A percentile compares a stretch with the other conserved stretches of the same genome.
Conservation (phyloP, 1,284 basidiomycete species). For the Puccinia polysora region DNA sequence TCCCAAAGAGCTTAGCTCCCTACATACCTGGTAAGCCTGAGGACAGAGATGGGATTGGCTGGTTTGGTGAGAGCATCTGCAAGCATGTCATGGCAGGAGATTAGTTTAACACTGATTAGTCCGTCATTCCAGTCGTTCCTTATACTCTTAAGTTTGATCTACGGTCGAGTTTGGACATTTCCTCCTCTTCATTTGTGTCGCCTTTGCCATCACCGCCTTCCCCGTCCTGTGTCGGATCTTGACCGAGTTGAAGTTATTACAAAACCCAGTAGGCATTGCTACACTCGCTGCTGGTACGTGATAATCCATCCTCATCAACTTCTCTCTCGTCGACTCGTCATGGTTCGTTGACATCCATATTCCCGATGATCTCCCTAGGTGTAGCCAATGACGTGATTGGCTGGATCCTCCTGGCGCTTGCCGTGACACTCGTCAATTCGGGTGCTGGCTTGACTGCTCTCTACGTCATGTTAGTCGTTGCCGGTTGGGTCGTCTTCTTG, state of each 20-base stretch:
- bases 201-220: conserved; percentile 68
- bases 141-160: no score
- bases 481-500: conserved; percentile 32
- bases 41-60: no score
- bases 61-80: no score
- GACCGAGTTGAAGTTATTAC: conserved; percentile 67
- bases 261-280: conserved; percentile 87
- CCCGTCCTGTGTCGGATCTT: conserved; percentile 83
- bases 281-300: conserved; percentile 71
- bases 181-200: conserved; percentile 84
- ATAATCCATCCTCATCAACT: not conserved
- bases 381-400: conserved; percentile 81
- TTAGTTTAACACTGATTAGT: no score
- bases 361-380: conserved; percentile 52
- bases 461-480: conserved; percentile 32
- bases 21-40: no score
- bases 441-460: conserved; percentile 61
- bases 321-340: not conserved
- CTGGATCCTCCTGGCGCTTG: conserved; percentile 67
- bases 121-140: no score
- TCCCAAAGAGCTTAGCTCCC: no score
- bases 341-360: no score
- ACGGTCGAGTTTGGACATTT: conserved; percentile 73
- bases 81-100: no score
- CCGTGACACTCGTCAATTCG: conserved; percentile 83